A percentile compares a stretch with the other conserved stretches of the same genome.
These are phyloP conservation scores for Arachis stenosperma DNA, from an alignment of 306 rosid genomes.

Conservation along the genomic window DNA sequence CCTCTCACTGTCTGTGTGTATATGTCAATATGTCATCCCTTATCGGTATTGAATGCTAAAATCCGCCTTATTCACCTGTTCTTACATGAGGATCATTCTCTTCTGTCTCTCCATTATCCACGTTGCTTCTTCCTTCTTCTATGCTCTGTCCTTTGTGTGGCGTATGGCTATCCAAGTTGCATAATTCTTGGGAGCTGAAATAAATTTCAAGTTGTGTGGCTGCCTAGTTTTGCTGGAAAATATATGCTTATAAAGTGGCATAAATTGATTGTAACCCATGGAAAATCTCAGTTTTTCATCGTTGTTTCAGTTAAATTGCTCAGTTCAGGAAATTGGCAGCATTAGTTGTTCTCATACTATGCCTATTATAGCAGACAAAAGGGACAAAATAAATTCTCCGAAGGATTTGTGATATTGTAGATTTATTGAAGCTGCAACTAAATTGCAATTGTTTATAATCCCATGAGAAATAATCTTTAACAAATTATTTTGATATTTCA, in stretches of 20 bases:
- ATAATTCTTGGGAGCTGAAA: slow-evolving; percentile 19
- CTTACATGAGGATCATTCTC: slow-evolving; percentile 1
- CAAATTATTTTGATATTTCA: slow-evolving; percentile 25
- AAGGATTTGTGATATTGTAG: neutral
- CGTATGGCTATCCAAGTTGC: slow-evolving; percentile 7
- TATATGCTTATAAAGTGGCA: neutral
- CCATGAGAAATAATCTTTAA: slow-evolving; percentile 19
- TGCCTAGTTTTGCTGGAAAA: slow-evolving; percentile 17
- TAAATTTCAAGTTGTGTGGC: slow-evolving; percentile 6
- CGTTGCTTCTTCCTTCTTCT: neutral
- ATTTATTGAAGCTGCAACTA: slow-evolving; percentile 3
- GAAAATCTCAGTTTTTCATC: slow-evolving; percentile 23
- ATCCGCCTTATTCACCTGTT: neutral
- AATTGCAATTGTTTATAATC: slow-evolving; percentile 2
- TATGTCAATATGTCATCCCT: slow-evolving; percentile 18
- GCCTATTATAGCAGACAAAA: slow-evolving; percentile 14
- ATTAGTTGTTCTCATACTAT: slow-evolving; percentile 25
- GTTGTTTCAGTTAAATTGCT: slow-evolving; percentile 5
- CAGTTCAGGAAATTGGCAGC: neutral
- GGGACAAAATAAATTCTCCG: neutral
- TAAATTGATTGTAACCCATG: slow-evolving; percentile 20
- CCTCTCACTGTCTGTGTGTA: neutral
- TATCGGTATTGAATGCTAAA: slow-evolving; percentile 22
- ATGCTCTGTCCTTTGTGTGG: neutral
- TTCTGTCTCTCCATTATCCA: neutral